Conservation (phyloP, 768 basidiomycete genomes). For the Mycena chlorophos region DNA sequence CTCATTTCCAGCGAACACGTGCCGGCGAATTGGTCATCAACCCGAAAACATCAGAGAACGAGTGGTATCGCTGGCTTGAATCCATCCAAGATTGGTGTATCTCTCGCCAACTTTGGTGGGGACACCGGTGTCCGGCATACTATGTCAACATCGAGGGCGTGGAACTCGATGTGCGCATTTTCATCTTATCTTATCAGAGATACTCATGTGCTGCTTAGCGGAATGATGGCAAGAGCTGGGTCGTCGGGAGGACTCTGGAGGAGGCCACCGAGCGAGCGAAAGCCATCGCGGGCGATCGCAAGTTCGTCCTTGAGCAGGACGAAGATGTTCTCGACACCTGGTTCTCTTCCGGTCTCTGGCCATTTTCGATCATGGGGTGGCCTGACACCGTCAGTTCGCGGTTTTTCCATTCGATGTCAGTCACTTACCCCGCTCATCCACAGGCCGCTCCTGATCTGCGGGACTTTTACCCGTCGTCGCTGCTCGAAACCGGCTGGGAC, state of each 20-base stretch:
- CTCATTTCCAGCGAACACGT: slow-evolving; percentile 64
- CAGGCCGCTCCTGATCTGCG: slow-evolving; percentile 68
- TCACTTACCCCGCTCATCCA: slow-evolving; percentile 8
- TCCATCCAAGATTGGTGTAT: slow-evolving; percentile 99
- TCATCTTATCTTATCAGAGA: neutral
- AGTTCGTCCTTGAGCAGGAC: slow-evolving; percentile 85
- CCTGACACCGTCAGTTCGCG: slow-evolving; percentile 79
- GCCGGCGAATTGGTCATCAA: slow-evolving; percentile 83
- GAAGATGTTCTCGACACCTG: slow-evolving; percentile 98
- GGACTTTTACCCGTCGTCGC: slow-evolving; percentile 83
- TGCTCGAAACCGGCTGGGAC: slow-evolving; percentile 99
- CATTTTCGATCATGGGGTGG: slow-evolving; percentile 97
- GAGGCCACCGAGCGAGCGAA: slow-evolving; percentile 79
- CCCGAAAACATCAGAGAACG: slow-evolving; percentile 84
- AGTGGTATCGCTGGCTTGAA: slow-evolving; percentile 97
- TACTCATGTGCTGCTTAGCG: slow-evolving; percentile 37
- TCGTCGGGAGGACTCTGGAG: slow-evolving; percentile 77
- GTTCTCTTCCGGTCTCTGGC: slow-evolving; percentile 98
- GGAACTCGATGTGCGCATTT: slow-evolving; percentile 54
- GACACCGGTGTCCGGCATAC: slow-evolving; percentile 94
- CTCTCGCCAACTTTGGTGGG: slow-evolving; percentile 99
- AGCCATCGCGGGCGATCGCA: slow-evolving; percentile 60
- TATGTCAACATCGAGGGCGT: slow-evolving; percentile 82
- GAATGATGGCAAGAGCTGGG: slow-evolving; percentile 82
- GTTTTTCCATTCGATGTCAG: neutral